These are phyloP conservation scores for Hibiscus mutabilis DNA, from an alignment of 345 rosid species.

Conservation along the genomic window DNA sequence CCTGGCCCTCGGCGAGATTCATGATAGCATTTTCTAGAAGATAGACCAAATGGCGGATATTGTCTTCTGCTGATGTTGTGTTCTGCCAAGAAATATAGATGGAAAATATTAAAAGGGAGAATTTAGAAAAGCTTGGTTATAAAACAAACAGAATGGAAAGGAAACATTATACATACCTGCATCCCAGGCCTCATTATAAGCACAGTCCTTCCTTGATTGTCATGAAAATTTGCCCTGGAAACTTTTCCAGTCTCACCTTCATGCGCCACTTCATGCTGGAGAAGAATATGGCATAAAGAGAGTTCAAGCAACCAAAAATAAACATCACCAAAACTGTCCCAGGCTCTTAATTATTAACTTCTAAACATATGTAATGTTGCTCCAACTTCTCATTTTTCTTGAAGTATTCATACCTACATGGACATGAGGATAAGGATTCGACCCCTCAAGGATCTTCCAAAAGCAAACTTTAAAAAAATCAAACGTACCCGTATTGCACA, in stretches of 20 bases:
- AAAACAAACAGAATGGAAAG: neutral
- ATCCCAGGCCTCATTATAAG: constrained; percentile 89
- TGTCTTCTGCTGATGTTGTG: constrained; percentile 57
- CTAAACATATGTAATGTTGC: neutral
- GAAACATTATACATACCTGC: constrained; percentile 43
- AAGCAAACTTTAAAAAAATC: neutral
- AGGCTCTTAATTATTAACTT: neutral
- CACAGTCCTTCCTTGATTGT: constrained; percentile 66
- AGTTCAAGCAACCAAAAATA: constrained; percentile 10
- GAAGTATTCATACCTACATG: neutral
- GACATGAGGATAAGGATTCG: neutral
- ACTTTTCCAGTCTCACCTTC: constrained; percentile 94
- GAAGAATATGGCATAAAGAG: neutral
- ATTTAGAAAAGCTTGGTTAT: neutral
- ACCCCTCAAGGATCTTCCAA: neutral
- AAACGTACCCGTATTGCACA: neutral
- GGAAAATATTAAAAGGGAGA: neutral
- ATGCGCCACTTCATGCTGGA: constrained; percentile 68
- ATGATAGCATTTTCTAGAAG: constrained; percentile 79
- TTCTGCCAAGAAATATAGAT: constrained; percentile 41
- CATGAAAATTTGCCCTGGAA: constrained; percentile 74
- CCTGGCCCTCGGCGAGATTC: constrained; percentile 77
- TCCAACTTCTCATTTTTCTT: neutral
- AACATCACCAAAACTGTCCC: neutral
- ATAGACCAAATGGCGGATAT: constrained; percentile 75